Percentiles rank a stretch among this genome's conserved stretches.
These are phyloP conservation scores for Sapria himalayana DNA, from an alignment of 345 rosid species.

Conservation along the genomic window DNA sequence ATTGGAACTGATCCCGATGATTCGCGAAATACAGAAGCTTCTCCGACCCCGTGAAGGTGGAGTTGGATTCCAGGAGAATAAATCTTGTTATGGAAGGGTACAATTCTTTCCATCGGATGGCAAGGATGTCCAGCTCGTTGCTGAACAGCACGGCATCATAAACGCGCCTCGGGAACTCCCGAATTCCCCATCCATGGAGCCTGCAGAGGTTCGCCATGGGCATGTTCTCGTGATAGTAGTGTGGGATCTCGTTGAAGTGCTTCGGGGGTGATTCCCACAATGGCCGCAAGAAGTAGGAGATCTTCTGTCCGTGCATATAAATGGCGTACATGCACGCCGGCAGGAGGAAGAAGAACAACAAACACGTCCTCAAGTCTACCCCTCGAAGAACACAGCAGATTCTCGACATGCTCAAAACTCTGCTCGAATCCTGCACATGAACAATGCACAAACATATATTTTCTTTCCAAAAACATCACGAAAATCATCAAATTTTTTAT, in stretches of 20 bases:
- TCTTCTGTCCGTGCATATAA: slow-evolving; percentile 59
- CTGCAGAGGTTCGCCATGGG: slow-evolving; percentile 61
- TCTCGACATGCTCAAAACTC: slow-evolving; percentile 64
- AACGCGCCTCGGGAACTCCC: slow-evolving; percentile 72
- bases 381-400: slow-evolving; percentile 83
- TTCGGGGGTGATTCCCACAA: slow-evolving; percentile 78
- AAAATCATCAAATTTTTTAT: too few relatives aligned
- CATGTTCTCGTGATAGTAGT: slow-evolving; percentile 64
- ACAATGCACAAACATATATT: too few relatives aligned
- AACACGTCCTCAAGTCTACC: slow-evolving; percentile 48
- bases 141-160: slow-evolving; percentile 70
- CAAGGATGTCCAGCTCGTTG: slow-evolving; percentile 57
- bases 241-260: slow-evolving; percentile 56
- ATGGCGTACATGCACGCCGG: slow-evolving; percentile 47
- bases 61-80: slow-evolving; percentile 61
- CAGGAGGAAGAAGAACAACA: slow-evolving; percentile 44
- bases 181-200: slow-evolving; percentile 73
- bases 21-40: slow-evolving; percentile 40
- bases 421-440: slow-evolving; percentile 51
- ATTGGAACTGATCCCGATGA: slow-evolving; percentile 43
- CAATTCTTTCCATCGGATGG: slow-evolving; percentile 56
- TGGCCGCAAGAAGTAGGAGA: slow-evolving; percentile 62
- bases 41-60: slow-evolving; percentile 50
- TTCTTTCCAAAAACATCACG: too few relatives aligned
- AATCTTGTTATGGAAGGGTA: slow-evolving; percentile 66